Evolutionary conservation across 1,284 basidiomycete species (phyloP).

Genomic region (Cryptococcus sp.): DNA sequence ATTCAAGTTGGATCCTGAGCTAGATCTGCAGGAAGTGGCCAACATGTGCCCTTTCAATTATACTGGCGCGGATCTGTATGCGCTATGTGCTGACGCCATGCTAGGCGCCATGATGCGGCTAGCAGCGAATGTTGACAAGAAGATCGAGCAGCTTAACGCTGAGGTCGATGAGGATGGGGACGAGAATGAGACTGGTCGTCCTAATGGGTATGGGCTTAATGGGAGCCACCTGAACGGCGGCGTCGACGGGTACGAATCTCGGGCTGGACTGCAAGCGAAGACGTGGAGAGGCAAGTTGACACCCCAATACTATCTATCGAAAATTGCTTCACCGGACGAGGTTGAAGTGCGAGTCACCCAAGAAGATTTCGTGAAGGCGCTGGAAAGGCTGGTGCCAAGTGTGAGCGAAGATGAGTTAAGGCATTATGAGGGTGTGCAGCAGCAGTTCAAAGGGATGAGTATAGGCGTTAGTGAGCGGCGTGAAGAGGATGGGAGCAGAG

Average conservation of each 20-base stretch:
- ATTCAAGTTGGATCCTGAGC: conserved; percentile 74
- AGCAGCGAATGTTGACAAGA: conserved; percentile 73
- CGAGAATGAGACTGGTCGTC: no score
- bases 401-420: conserved; percentile 87
- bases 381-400: conserved; percentile 77
- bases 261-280: conserved; percentile 57
- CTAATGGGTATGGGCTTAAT: background rate
- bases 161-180: conserved; percentile 2
- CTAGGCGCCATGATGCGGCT: conserved; percentile 91
- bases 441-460: conserved; percentile 59
- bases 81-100: conserved; percentile 94
- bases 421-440: conserved; percentile 77
- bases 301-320: conserved; percentile 87
- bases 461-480: conserved; percentile 21
- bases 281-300: conserved; percentile 62
- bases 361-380: conserved; percentile 66
- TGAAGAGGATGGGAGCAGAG: background rate
- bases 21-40: conserved; percentile 69
- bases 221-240: background rate
- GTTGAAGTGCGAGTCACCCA: conserved; percentile 55
- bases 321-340: conserved; percentile 74
- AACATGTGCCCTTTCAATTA: conserved; percentile 86
- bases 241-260: background rate
- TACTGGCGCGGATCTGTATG: conserved; percentile 98
- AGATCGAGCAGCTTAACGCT: conserved; percentile 60